Evolutionary conservation across 495 filamentous ascomycete species (phyloP).

Genomic region (Penicillium simplicissimum): DNA sequence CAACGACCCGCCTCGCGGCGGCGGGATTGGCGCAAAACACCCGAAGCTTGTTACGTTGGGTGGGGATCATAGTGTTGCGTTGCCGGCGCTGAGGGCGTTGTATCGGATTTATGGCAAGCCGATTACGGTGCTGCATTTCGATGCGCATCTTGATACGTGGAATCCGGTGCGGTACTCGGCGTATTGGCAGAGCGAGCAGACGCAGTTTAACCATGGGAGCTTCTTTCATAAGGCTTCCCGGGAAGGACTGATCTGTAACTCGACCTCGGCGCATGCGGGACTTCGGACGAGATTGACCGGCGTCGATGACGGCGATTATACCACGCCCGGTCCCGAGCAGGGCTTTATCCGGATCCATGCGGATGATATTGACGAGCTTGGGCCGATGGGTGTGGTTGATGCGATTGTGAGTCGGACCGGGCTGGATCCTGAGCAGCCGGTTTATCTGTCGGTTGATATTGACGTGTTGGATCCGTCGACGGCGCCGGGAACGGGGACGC

Average conservation of each 20-base stretch:
- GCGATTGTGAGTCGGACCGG: constrained; percentile 60
- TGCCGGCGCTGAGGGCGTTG: constrained; percentile 73
- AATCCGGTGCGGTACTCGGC: constrained; percentile 75
- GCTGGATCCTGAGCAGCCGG: constrained; percentile 62
- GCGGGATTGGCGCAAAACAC: constrained; percentile 45
- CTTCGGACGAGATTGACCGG: constrained; percentile 72
- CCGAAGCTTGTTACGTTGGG: constrained; percentile 77
- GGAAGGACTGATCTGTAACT: constrained; percentile 70
- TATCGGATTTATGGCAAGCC: constrained; percentile 68
- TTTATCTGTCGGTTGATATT: constrained; percentile 75
- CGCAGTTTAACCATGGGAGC: constrained; percentile 77
- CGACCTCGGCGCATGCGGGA: constrained; percentile 73
- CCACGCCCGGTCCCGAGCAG: constrained; percentile 53
- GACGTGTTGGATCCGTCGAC: constrained; percentile 73
- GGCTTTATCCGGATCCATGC: constrained; percentile 65
- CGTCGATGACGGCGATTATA: constrained; percentile 64
- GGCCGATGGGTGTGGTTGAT: constrained; percentile 56
- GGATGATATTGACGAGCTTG: constrained; percentile 72
- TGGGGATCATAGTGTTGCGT: constrained; percentile 77
- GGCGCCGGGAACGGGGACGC: constrained; percentile 72
- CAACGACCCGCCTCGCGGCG: constrained; percentile 12
- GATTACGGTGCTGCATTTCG: constrained; percentile 81
- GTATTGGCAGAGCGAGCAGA: constrained; percentile 68
- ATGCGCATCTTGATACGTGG: constrained; percentile 83
- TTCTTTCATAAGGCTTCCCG: constrained; percentile 83